Conservation (phyloP, 1,284 basidiomycete species). For the Ganoderma sp. region DNA sequence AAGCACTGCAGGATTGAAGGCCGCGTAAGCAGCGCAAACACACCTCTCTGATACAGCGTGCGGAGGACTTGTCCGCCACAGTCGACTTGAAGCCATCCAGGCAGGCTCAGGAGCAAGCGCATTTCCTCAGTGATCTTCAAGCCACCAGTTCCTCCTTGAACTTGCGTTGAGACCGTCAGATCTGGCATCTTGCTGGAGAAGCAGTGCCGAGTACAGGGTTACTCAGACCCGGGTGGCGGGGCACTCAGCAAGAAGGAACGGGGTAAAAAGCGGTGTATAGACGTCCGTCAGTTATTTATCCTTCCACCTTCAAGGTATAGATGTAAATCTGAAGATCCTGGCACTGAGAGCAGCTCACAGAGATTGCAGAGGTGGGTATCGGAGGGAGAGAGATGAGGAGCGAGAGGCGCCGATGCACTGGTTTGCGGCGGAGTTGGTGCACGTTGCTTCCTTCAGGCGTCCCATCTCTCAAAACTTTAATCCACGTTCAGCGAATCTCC, state of each 20-base stretch:
- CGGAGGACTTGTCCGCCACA: constrained; percentile 46
- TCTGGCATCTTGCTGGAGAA: constrained; percentile 4
- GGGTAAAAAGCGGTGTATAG: neutral
- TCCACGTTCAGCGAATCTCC: too few relatives aligned
- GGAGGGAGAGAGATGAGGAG: neutral
- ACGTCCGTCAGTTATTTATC: neutral
- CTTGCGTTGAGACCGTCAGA: neutral
- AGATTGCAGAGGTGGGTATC: neutral
- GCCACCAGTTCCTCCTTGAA: constrained; percentile 29
- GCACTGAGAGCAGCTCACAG: neutral
- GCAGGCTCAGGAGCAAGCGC: constrained; percentile 43
- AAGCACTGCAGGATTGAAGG: neutral
- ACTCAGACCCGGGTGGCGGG: neutral
- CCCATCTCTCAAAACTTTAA: neutral
- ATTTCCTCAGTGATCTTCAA: constrained; percentile 48
- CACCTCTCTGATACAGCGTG: constrained; percentile 46
- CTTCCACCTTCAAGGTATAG: neutral
- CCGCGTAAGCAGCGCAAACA: neutral
- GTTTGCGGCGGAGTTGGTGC: neutral
- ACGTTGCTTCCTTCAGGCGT: neutral
- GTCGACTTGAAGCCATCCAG: constrained; percentile 43
- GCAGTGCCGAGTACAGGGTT: neutral
- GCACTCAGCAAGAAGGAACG: neutral
- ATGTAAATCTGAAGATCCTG: neutral
- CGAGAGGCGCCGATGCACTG: neutral